These are phyloP conservation scores for Danielia reshetovae DNA, from an alignment of 805 yeast species.

Conservation along the genomic window DNA sequence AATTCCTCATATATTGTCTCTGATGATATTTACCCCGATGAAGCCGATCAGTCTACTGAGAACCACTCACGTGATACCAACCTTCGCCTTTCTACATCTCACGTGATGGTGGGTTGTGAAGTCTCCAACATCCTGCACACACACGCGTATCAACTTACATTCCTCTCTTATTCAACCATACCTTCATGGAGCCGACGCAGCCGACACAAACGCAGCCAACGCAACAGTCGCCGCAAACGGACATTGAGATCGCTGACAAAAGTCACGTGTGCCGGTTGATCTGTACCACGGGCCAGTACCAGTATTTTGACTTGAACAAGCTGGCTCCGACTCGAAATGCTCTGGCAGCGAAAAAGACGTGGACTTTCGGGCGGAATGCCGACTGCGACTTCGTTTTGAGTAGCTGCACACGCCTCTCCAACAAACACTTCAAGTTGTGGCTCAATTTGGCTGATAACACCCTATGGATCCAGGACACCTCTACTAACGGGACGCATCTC, in stretches of 20 bases:
- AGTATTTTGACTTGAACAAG: conserved; percentile 41
- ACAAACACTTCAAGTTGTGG: conserved; percentile 70
- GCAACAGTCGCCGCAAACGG: conserved; percentile 15
- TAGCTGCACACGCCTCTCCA: conserved; percentile 61
- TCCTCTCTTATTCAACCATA: neutral
- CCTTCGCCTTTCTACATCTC: too few relatives aligned
- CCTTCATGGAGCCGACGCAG: conserved; percentile 29
- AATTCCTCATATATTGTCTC: too few relatives aligned
- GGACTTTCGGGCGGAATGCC: conserved; percentile 74
- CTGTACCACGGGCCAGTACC: conserved; percentile 56
- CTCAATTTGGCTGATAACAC: conserved; percentile 53
- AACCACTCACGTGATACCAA: too few relatives aligned
- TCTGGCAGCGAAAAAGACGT: conserved; percentile 31
- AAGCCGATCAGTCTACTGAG: too few relatives aligned
- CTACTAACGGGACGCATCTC: conserved; percentile 91
- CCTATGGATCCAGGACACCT: conserved; percentile 64
- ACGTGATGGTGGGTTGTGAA: neutral
- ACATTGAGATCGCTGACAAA: conserved; percentile 15
- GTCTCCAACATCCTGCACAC: neutral
- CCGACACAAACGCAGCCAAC: conserved; percentile 27
- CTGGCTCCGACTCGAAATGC: conserved; percentile 19
- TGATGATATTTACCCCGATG: too few relatives aligned
- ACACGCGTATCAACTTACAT: neutral
- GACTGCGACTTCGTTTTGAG: conserved; percentile 63
- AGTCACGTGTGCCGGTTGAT: conserved; percentile 50